Base-by-base conservation (phyloP, 2,329 filamentous ascomycete species). In the Calonectria pseudoreteaudii region DNA sequence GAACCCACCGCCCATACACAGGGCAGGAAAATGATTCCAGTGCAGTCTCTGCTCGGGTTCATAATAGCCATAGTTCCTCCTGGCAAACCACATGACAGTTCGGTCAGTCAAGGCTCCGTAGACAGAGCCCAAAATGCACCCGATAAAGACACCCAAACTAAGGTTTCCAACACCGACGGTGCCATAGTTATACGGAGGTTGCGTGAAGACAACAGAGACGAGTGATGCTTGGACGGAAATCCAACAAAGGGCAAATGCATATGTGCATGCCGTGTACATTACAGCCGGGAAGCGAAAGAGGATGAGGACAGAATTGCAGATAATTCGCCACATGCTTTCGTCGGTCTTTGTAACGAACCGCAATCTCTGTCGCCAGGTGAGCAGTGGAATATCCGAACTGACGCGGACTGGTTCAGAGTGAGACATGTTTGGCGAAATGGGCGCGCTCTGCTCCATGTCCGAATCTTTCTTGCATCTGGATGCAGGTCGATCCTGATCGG, bases 21-120 rank as follows among this genome's bases (percentile, higher is more conserved):
- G 7, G 0, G 82, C 82, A 8, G 84, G 83, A 16, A 79, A 64
- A 8, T 76, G 72, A n/a, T 75, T 56, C 2, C 75, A 23, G 23
- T 81, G 85, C 3, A 87, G 77, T 2, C 86, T 79, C 80, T 86
- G 86, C 70, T 87, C 86, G 0, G 86, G 86, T 71, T 87, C 86
- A 60, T 84, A 86, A 31, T 84, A 82, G 1, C 85, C 85, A 1
- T 80, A 77, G 16, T 86, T 86, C 1, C 81, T 78, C 14, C 80
- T 79, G 0, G 86, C 79, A 28, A 85, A 80, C 68, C 78, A 81
- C 6, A 84, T 36, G 49, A 85, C 83, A 0, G 81, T 82, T 70
- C 79, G 78, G 69, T 87, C 86, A 0, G 82, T 81, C 1, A 87
- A 20, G 1, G 80, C 77, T 1, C 83, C 78, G 52, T 85, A 85